Evolutionary conservation across 768 basidiomycete genomes (phyloP).

Genomic region (Leccinum pellstonianum): DNA sequence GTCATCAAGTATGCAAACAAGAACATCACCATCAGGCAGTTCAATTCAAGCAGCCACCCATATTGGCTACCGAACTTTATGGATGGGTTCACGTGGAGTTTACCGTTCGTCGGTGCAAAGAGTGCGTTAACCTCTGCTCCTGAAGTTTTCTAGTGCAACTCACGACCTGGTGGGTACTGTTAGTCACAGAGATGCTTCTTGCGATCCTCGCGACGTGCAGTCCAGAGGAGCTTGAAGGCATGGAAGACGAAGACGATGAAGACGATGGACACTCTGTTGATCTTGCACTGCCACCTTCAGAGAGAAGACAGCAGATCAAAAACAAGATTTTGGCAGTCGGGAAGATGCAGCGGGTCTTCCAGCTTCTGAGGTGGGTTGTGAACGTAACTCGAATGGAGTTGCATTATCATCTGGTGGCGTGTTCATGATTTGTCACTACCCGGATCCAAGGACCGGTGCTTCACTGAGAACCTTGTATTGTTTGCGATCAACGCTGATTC

Average conservation of each 20-base stretch:
- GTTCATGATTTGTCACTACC: neutral
- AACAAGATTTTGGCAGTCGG: constrained; percentile 94
- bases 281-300: constrained; percentile 37
- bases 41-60: constrained; percentile 74
- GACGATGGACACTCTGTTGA: constrained; percentile 29
- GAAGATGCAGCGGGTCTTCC: constrained; percentile 86
- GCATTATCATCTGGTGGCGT: neutral
- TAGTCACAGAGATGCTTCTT: constrained; percentile 97
- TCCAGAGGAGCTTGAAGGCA: constrained; percentile 85
- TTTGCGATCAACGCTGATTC: neutral
- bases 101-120: constrained; percentile 97
- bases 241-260: constrained; percentile 41
- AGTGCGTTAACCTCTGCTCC: constrained; percentile 53
- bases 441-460: neutral
- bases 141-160: neutral
- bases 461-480: no score
- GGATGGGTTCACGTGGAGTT: constrained; percentile 98
- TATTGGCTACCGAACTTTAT: constrained; percentile 99
- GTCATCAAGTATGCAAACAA: constrained; percentile 97
- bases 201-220: constrained; percentile 93
- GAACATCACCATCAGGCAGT: constrained; percentile 94
- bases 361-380: constrained; percentile 71
- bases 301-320: constrained; percentile 78
- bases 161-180: neutral
- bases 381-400: neutral